A percentile compares a stretch with the other conserved stretches of the same genome.
Evolutionary conservation across 345 rosid genomes (phyloP).

Genomic region (Populus simonii): DNA sequence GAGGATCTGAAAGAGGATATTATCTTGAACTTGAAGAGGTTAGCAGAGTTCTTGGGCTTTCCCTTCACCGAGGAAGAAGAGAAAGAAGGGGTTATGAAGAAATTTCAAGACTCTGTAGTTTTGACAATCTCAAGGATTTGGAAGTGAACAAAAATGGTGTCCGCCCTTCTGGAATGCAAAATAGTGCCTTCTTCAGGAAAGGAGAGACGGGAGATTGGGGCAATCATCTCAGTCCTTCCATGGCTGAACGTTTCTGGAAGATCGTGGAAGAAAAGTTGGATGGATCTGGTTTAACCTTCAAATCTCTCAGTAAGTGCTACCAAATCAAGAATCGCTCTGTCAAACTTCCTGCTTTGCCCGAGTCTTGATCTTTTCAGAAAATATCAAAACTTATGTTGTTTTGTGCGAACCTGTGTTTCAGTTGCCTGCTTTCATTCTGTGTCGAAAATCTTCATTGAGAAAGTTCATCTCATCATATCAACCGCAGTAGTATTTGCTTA

Average conservation of each 20-base stretch:
- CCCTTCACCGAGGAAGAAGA: slow-evolving; percentile 18
- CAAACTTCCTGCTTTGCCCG: no score
- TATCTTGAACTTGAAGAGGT: slow-evolving; percentile 18
- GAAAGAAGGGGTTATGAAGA: slow-evolving; percentile 5
- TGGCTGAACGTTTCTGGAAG: not conserved
- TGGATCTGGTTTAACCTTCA: slow-evolving; percentile 51
- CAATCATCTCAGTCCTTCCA: slow-evolving; percentile 18
- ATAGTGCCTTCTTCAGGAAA: slow-evolving; percentile 17
- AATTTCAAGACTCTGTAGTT: slow-evolving; percentile 13
- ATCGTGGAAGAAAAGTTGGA: slow-evolving; percentile 43
- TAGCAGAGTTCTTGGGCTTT: slow-evolving; percentile 3
- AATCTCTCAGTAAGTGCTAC: not conserved
- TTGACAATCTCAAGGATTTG: slow-evolving; percentile 15
- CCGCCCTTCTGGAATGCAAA: not conserved
- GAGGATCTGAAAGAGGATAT: slow-evolving; percentile 37
- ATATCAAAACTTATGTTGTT: no score
- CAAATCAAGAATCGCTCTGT: no score
- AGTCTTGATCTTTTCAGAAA: no score
- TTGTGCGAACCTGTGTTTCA: no score
- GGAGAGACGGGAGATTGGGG: slow-evolving; percentile 17
- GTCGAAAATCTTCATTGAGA: no score
- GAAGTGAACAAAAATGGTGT: slow-evolving; percentile 12
- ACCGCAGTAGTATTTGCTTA: no score
- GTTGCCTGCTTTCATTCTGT: no score
- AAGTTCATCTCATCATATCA: no score